Evolutionary conservation across 2,329 filamentous ascomycete species (phyloP).

Genomic region (Penicillium sp.): DNA sequence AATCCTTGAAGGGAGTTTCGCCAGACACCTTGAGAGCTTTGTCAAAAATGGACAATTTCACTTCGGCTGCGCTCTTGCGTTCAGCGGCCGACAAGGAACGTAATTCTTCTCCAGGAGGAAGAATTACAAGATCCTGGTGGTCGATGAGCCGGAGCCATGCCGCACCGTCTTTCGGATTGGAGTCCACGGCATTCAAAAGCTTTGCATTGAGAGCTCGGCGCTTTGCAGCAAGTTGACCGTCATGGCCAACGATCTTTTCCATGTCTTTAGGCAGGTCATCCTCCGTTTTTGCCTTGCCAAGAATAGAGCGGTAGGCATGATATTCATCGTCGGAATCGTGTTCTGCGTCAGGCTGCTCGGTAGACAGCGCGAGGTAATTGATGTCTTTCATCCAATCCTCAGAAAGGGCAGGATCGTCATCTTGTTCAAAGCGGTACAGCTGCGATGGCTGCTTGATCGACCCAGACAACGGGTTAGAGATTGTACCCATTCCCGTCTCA

Average conservation of each 20-base stretch:
- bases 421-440: slow-evolving; percentile 31
- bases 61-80: slow-evolving; percentile 69
- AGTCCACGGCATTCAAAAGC: slow-evolving; percentile 65
- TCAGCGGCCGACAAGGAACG: slow-evolving; percentile 61
- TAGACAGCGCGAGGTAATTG: slow-evolving; percentile 31
- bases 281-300: slow-evolving; percentile 60
- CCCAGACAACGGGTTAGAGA: slow-evolving; percentile 42
- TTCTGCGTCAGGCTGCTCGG: slow-evolving; percentile 40
- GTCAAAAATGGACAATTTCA: slow-evolving; percentile 78
- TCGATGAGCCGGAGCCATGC: slow-evolving; percentile 78
- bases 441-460: slow-evolving; percentile 23
- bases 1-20: slow-evolving; percentile 53
- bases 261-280: slow-evolving; percentile 50
- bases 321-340: slow-evolving; percentile 51
- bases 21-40: slow-evolving; percentile 67
- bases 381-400: slow-evolving; percentile 35
- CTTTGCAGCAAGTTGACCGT: slow-evolving; percentile 45
- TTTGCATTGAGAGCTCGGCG: slow-evolving; percentile 51
- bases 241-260: slow-evolving; percentile 52
- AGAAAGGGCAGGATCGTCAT: slow-evolving; percentile 17
- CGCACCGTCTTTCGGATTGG: slow-evolving; percentile 66
- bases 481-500: slow-evolving; percentile 34
- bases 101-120: slow-evolving; percentile 38
- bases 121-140: slow-evolving; percentile 72
- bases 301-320: slow-evolving; percentile 66